Conservation (phyloP, 2,329 filamentous ascomycete species). For the Knoxdaviesia proteae region DNA sequence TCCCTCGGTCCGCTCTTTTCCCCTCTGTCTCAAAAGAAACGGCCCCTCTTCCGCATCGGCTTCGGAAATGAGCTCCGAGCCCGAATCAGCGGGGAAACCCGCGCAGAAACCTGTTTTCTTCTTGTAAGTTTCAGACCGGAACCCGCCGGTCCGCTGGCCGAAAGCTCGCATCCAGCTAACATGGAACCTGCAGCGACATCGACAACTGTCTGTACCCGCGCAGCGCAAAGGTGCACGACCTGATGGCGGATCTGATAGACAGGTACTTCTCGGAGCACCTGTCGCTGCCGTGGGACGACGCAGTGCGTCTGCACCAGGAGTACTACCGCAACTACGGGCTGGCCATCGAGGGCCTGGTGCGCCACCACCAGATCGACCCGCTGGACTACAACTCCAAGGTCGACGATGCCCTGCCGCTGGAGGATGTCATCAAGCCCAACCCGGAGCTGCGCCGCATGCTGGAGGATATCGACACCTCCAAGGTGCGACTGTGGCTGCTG, state of each 20-base stretch:
- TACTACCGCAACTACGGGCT: constrained; percentile 95
- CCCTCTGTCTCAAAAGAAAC: constrained; percentile 2
- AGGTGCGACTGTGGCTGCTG: constrained; percentile 81
- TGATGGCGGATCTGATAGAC: constrained; percentile 71
- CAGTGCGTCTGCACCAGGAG: constrained; percentile 65
- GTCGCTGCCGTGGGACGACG: constrained; percentile 52
- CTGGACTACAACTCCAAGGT: constrained; percentile 88
- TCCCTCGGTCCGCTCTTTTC: background rate
- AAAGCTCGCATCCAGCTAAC: background rate
- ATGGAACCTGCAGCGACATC: constrained; percentile 52
- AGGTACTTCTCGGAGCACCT: constrained; percentile 47
- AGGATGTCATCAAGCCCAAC: constrained; percentile 64
- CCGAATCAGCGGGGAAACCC: background rate
- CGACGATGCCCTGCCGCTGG: constrained; percentile 80
- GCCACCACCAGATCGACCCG: constrained; percentile 86
- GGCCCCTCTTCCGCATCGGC: too few species aligned
- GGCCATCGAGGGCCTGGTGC: constrained; percentile 86
- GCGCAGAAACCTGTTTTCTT: constrained; percentile 19
- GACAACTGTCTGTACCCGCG: constrained; percentile 94
- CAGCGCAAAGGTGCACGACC: constrained; percentile 66
- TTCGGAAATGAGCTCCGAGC: too few species aligned
- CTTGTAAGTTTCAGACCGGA: constrained; percentile 14
- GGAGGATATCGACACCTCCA: constrained; percentile 59
- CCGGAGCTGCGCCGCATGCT: constrained; percentile 55
- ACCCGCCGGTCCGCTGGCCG: background rate